phyloP scores from a whole-genome alignment of 1,284 basidiomycete genomes.

The Paramarasmius palmivorus region DNA sequence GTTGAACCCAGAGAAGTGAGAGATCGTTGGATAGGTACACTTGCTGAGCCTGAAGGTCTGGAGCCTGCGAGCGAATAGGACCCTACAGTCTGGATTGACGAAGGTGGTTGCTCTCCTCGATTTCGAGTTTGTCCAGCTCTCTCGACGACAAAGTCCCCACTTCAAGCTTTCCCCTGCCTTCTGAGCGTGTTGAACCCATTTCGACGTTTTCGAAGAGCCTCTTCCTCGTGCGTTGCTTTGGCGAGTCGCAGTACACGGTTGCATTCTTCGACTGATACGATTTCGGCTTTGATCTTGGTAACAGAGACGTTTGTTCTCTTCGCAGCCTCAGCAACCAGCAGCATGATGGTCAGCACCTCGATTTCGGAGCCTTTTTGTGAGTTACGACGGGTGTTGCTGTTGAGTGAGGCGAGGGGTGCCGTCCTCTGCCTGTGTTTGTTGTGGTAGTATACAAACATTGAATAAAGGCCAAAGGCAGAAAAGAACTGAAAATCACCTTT shows the following conservation, averaged over 20 bases:
- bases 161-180: constrained; percentile 55
- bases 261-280: constrained; percentile 53
- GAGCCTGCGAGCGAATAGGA: constrained; percentile 17
- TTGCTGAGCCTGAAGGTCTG: constrained; percentile 25
- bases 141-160: constrained; percentile 38
- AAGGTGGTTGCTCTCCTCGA: constrained; percentile 22
- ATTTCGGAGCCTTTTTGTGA: constrained; percentile 78
- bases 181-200: constrained; percentile 44
- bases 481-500: constrained; percentile 38
- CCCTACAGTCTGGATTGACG: constrained; percentile 17
- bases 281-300: constrained; percentile 53
- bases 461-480: not conserved
- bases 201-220: constrained; percentile 55
- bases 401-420: constrained; percentile 36
- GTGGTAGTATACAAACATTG: not conserved
- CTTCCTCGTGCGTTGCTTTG: constrained; percentile 52
- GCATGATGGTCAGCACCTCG: constrained; percentile 69
- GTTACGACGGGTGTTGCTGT: constrained; percentile 64
- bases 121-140: constrained; percentile 46
- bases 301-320: constrained; percentile 65
- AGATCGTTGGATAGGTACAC: constrained; percentile 30
- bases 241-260: constrained; percentile 42
- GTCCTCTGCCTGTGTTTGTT: not conserved
- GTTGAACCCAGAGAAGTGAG: constrained; percentile 2
- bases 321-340: constrained; percentile 68